Percentiles rank a stretch among this genome's conserved stretches.
phyloP scores from a whole-genome alignment of 2,329 filamentous ascomycete species.

The Xylogone sp. region DNA sequence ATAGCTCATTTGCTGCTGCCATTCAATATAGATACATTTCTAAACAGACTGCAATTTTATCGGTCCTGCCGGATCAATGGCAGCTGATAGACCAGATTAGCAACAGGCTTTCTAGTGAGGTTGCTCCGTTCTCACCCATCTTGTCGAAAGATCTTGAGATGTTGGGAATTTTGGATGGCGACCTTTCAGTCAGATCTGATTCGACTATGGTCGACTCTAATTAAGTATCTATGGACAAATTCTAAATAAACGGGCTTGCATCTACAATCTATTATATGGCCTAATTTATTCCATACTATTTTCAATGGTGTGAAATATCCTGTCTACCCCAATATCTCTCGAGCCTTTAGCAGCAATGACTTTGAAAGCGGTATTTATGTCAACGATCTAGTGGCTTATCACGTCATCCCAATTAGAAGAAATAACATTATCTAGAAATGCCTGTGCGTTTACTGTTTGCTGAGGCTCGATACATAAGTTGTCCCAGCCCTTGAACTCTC shows the following conservation, averaged over 20 bases:
- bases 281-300: neutral
- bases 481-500: slow-evolving; percentile 3
- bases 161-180: neutral
- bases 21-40: neutral
- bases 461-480: neutral
- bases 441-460: neutral
- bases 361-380: neutral
- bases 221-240: too few species aligned
- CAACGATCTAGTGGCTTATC: slow-evolving; percentile 3
- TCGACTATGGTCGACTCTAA: too few species aligned
- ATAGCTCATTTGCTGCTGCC: neutral
- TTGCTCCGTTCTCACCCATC: neutral
- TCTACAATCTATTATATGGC: neutral
- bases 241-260: too few species aligned
- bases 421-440: slow-evolving; percentile 1
- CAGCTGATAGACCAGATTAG: neutral
- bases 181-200: neutral
- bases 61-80: neutral
- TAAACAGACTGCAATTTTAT: neutral
- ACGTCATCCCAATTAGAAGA: slow-evolving; percentile 6
- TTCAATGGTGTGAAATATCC: neutral
- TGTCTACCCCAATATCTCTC: neutral
- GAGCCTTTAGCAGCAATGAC: neutral
- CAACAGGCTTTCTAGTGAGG: neutral
- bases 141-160: neutral